Evolutionary conservation across 345 rosid species (phyloP), one percentile per base, ranked within the genome.

Genomic region (Eucalyptus tenuipes): DNA sequence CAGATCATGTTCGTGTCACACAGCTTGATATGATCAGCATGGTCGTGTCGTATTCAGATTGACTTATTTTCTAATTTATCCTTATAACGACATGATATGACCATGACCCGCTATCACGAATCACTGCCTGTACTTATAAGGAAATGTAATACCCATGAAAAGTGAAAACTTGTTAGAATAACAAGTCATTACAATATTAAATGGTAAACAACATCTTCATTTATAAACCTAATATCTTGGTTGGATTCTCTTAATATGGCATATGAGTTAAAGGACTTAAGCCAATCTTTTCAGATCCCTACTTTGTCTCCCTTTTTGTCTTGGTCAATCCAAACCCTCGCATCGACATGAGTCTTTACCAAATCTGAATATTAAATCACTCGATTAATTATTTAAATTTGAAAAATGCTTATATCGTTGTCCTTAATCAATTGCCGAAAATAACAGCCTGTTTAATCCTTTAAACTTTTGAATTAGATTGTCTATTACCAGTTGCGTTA

Each of bases 221-320:
- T 10, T 18, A 18, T 17, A 9, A 71, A 18, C 81, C 5, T 18
- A 71, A 40, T 37, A 22, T 18, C 37, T 71, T 40, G 81, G 2
- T 0, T 10, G 2, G 25, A 1, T 6, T 3, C 5, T 71, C 40
- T 2, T 18, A 20, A 71, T 5, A 37, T 5, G 13, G 13, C 13
- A 71, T 17, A 37, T 11, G 37, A 8, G 27, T 18, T 8, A 7
- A 12, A 37, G 25, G 82, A 10, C 45, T 71, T 6, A 5, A 71
- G 14, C 82, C 25, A 71, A 37, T 71, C 82, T 71, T 20, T 37
- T 37, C 25, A 10, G 45, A 71, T 20, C 14, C 82, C 45, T 71
- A 37, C 20, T 71, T 18, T 18, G 45, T 24, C 44, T 18, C 81
- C 81, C 14, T 37, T 18, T 71, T 71, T 4, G 80, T 31, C 80